Percentiles rank a stretch among this genome's conserved stretches.
phyloP scores from a whole-genome alignment of 192 early-diverging fungal genomes.

The Spinellus fusiger region DNA sequence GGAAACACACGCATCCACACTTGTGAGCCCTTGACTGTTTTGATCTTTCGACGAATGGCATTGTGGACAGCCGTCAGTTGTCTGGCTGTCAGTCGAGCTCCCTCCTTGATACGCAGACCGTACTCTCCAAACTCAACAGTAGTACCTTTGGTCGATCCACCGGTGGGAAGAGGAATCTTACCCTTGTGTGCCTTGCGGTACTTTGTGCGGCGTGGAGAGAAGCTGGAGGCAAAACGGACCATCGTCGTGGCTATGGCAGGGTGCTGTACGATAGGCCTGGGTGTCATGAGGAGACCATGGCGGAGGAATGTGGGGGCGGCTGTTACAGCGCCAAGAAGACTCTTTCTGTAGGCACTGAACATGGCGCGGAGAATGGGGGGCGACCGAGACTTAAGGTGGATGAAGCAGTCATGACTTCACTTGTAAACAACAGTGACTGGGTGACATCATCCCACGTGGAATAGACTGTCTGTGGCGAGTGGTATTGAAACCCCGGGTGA shows the following conservation, averaged over 20 bases:
- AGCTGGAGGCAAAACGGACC: constrained; percentile 53
- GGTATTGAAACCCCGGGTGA: too few species aligned
- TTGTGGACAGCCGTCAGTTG: constrained; percentile 77
- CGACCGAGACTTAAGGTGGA: too few species aligned
- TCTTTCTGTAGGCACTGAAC: constrained; percentile 12
- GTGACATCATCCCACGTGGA: too few species aligned
- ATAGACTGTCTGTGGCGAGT: too few species aligned
- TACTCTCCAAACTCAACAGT: constrained; percentile 86
- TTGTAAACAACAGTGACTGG: not conserved
- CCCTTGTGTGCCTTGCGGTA: constrained; percentile 87
- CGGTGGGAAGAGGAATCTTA: constrained; percentile 71
- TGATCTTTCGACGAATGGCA: constrained; percentile 73
- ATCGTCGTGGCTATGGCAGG: constrained; percentile 11
- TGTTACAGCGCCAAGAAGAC: not conserved
- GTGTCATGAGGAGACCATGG: not conserved
- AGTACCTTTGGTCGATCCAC: constrained; percentile 83
- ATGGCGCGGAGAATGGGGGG: constrained; percentile 1
- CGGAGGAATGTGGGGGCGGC: not conserved
- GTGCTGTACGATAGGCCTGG: not conserved
- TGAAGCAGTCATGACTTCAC: too few species aligned
- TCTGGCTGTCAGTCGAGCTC: constrained; percentile 72
- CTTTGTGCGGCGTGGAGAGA: constrained; percentile 70
- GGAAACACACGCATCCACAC: constrained; percentile 88
- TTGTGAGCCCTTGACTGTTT: constrained; percentile 79
- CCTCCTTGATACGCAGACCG: constrained; percentile 85